Conservation (phyloP, 768 basidiomycete species). For the Pleurotus citrinopileatus region DNA sequence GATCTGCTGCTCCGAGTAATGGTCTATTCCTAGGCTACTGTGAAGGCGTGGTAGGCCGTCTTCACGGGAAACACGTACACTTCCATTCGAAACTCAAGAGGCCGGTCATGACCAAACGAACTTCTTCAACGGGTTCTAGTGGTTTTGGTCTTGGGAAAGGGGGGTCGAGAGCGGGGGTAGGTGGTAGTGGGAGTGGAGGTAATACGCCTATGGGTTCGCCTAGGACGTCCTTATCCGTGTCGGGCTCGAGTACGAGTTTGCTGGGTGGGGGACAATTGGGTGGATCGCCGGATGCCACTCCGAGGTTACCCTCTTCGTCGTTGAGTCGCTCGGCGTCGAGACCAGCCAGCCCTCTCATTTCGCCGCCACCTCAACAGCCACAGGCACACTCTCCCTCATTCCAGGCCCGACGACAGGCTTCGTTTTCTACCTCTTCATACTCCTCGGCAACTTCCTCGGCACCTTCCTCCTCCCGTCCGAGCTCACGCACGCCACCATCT, state of each 20-base stretch:
- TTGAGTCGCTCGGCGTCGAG: neutral
- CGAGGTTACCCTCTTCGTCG: neutral
- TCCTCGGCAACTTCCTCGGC: too few relatives aligned
- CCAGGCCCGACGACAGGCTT: too few relatives aligned
- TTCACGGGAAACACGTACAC: slow-evolving; percentile 57
- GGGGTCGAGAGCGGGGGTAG: neutral
- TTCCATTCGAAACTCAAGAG: slow-evolving; percentile 78
- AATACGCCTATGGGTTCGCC: neutral
- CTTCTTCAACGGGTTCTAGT: slow-evolving; percentile 27
- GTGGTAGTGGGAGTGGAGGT: neutral
- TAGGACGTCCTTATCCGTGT: too few relatives aligned
- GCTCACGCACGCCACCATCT: neutral
- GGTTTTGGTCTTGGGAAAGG: neutral
- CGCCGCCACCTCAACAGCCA: neutral
- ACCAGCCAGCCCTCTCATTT: too few relatives aligned
- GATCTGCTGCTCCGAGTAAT: neutral
- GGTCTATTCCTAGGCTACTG: slow-evolving; percentile 66
- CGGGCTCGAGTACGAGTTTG: too few relatives aligned
- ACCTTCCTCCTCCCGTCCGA: neutral
- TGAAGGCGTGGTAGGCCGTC: slow-evolving; percentile 83
- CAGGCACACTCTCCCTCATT: neutral
- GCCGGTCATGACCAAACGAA: slow-evolving; percentile 73
- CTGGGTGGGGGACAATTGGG: neutral
- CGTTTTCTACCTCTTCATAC: too few relatives aligned
- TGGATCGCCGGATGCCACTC: neutral